phyloP scores from a whole-genome alignment of 176 grass and related monocot genomes.

The Thalia dealbata region DNA sequence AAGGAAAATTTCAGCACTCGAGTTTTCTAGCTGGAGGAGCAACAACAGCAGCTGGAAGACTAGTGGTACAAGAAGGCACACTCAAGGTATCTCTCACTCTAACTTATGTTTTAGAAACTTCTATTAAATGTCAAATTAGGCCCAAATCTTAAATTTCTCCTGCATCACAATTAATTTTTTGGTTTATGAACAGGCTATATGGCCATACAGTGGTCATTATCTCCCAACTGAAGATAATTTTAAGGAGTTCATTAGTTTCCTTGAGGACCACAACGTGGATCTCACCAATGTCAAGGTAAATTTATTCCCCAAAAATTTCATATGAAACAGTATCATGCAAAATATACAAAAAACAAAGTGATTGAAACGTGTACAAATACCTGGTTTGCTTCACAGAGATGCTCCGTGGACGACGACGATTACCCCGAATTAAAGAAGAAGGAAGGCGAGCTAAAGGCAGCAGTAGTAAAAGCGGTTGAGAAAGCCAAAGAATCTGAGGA shows the following conservation, averaged over 20 bases:
- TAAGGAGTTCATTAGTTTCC: conserved; percentile 77
- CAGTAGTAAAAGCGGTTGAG: conserved; percentile 5
- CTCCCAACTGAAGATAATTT: conserved; percentile 92
- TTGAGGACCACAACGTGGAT: conserved; percentile 75
- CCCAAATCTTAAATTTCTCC: too few species aligned
- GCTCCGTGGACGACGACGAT: conserved; percentile 78
- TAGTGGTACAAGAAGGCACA: conserved; percentile 61
- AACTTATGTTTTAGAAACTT: neutral
- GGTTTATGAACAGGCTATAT: conserved; percentile 46
- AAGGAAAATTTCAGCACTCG: conserved; percentile 94
- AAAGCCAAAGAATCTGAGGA: conserved; percentile 5
- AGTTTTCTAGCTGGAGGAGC: conserved; percentile 84
- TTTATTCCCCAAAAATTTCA: neutral
- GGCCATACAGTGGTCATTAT: conserved; percentile 99
- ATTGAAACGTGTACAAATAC: neutral
- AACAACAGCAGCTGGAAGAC: conserved; percentile 73
- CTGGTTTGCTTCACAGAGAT: conserved; percentile 31
- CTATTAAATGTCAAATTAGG: too few species aligned
- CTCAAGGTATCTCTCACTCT: conserved; percentile 35
- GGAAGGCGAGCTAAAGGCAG: conserved; percentile 1
- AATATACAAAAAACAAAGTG: neutral
- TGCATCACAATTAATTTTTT: too few species aligned
- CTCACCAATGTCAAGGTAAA: conserved; percentile 86
- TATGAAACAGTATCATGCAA: conserved; percentile 14
- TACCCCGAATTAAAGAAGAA: conserved; percentile 31